Base-by-base conservation (phyloP, 371 early-diverging fungal genomes). In the Vairimorpha ceranae region DNA sequence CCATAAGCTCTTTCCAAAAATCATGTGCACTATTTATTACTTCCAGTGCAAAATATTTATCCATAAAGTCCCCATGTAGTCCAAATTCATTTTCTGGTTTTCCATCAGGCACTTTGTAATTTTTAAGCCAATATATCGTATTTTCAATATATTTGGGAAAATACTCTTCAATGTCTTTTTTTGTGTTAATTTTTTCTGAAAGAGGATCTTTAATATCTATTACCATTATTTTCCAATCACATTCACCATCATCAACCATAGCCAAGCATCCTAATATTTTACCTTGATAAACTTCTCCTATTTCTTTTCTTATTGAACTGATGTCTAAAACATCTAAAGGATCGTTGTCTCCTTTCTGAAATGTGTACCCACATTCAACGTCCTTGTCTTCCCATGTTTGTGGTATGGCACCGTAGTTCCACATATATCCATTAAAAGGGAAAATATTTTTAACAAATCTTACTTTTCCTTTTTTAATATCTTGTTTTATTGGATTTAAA, bases 401-500 rank as follows among this genome's bases (percentile, higher is more conserved):
- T 41, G 96, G 98, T 72, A 97, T 85, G 38, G 95, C 95, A 70
- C 98, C 98, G 82, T 97, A 97, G 88, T 99, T 99, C 96, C 96
- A 97, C 80, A 93, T 91, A 86, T 97, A 99, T 48, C 99, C 99
- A 78, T 94, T 92, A 88, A 92, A 92, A n/a, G 98, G 98, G 89
- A 95, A 97, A 81, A 93, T 90, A 86, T 99, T 99, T 77, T 91
- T 88, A 56, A 97, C 95, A 84, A 89, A 97, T 70, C 99, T 88
- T 65, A 93, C 89, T 84, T 93, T 93, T 79, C 92, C 93, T 84
- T 99, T 97, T 87, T 97, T 97, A 65, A 89, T 85, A 83, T 99
- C 99, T 85, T 97, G 97, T 85, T 90, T 93, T 75, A 99, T 93
- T 48, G 97, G 97, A 88, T 97, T 99, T 83, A 93, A 75, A 46